These are phyloP conservation scores for Daldinia caldariorum DNA, from an alignment of 495 filamentous ascomycete genomes.

Conservation along the genomic window DNA sequence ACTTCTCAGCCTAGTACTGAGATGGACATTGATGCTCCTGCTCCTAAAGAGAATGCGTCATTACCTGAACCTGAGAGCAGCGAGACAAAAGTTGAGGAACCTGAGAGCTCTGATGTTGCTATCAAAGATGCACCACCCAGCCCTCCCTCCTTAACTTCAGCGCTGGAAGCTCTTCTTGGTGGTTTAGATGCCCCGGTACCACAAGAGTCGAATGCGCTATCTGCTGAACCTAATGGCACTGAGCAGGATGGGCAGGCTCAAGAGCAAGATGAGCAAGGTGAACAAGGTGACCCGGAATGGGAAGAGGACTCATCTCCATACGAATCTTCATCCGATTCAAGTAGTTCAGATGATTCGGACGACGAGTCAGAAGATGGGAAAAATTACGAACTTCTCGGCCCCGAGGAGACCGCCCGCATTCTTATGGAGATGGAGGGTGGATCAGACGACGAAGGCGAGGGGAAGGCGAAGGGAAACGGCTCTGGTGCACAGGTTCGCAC, in stretches of 20 bases:
- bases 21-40: conserved; percentile 26
- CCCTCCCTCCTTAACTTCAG: conserved; percentile 53
- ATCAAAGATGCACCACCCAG: conserved; percentile 40
- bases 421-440: conserved; percentile 78
- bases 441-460: conserved; percentile 75
- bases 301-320: conserved; percentile 72
- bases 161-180: conserved; percentile 58
- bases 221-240: conserved; percentile 18
- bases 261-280: conserved; percentile 33
- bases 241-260: conserved; percentile 26
- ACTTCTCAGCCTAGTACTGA: conserved; percentile 23
- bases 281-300: conserved; percentile 55
- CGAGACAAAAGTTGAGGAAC: conserved; percentile 7
- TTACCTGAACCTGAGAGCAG: background rate
- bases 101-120: conserved; percentile 11
- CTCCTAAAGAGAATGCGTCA: background rate
- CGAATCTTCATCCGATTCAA: conserved; percentile 58
- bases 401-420: conserved; percentile 80
- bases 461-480: conserved; percentile 55
- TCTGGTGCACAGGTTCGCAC: conserved; percentile 65
- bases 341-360: conserved; percentile 66
- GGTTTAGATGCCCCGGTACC: conserved; percentile 44
- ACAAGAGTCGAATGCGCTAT: conserved; percentile 13
- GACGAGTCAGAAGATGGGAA: conserved; percentile 74
- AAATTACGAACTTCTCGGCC: conserved; percentile 74